Evolutionary conservation across 176 grass and related monocot species (phyloP), one percentile per base, ranked within the genome.

Genomic region (Zea luxurians): DNA sequence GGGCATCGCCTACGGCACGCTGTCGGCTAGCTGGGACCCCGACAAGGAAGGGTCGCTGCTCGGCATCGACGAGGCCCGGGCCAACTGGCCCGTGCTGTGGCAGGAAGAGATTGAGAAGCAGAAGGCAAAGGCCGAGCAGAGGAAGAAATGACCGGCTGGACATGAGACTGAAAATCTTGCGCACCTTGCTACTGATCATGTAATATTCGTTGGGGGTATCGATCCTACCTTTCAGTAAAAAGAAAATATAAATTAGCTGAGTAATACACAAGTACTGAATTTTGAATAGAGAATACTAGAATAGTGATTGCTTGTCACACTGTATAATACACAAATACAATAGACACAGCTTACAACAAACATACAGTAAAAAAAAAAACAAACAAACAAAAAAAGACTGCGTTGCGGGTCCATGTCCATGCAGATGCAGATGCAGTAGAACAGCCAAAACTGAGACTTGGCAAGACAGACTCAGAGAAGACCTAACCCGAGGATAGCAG

Each of bases 71-170:
- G 86, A 97, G 69, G 88, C 72, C 41, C 52, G 76, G 73, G 58
- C 82, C 46, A 94, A 97, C 77, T 94, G 94, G 91, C 85, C 89
- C 47, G 91, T 84, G 85, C 77, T 97, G 41, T 97, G 94, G 94
- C 84, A 90, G 66, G 94, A 97, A 7, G 88, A 93, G 16, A 75
- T 58, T 11, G 66, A 92, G 0, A 85, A 83, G 80, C 55, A 57
- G 0, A 61, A 75, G 64, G 45, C 44, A 2, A 70, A 88, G 38
- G 63, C 76, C 7, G 68, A 68, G 77, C 48, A 66, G 77, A 43
- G 18, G 60, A 41, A 78, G 13, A 88, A 76, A 62, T 80, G 44
- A 59, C 36, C 63, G 7, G 34, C 21, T n/a, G 13, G 35, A 4
- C 3, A 59, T 5, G 9, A 44, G n/a, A 37, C 55, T 81, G 53